Base-by-base conservation (phyloP, 768 basidiomycete species). In the Phylloporus arenicola region DNA sequence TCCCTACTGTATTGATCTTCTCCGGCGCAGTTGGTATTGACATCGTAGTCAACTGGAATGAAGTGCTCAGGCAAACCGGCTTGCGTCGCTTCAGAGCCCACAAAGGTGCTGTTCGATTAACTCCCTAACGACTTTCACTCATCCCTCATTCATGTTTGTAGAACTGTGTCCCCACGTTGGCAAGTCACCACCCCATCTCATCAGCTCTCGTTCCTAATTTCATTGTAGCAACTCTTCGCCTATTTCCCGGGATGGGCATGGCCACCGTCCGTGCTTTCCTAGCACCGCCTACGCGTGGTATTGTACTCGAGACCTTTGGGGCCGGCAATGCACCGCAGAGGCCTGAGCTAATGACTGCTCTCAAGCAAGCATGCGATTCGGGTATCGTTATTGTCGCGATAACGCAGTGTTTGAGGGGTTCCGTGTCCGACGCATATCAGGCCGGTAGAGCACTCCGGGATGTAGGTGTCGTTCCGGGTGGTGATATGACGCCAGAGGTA, bases 401-500 rank as follows among this genome's bases (percentile, higher is more conserved):
- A 44, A 84, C 91, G 0, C 94, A 97, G 61, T 96, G 94, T 62
- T 63, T 82, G 14, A 92, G 85, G 64, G 94, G 94, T 8, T 77
- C 85, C 4, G 93, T 97, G 9, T 86, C 85, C 9, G 83, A 86
- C 59, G 82, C 84, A 14, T 94, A 94, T 57, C 83, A 88, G 68
- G 86, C 87, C 12, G 90, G 88, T 4, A 73, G 84, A 56, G 77
- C 79, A 3, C 72, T 93, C 19, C 70, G 82, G 30, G 75, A 81
- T 42, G 77, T 72, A n/a, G 92, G 92, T 0, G 84, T 94, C 17
- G 79, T 93, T 12, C 77, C 88, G 0, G 92, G 92, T 6, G 82
- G 81, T 24, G 93, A 96, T 65, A 94, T 95, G 92, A 96, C 93
- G 1, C 89, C 92, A n/a, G 92, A 95, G 80, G 90, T 89, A 52